Evolutionary conservation across 1,139 yeast species (phyloP).

Genomic region (Lodderomyces parapsilosis): DNA sequence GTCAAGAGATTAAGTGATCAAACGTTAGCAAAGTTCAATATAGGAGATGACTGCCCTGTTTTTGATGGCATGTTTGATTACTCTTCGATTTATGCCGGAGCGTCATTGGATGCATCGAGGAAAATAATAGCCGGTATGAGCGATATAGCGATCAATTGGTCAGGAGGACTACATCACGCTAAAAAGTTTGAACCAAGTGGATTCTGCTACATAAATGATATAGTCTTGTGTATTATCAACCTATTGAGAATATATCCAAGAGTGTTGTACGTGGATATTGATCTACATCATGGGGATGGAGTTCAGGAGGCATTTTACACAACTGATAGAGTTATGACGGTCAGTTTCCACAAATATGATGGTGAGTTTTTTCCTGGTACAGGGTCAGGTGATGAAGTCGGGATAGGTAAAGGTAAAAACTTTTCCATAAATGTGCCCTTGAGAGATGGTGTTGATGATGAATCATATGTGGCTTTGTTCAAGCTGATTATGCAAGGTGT

Average conservation of each 20-base stretch:
- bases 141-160: slow-evolving; percentile 96
- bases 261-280: slow-evolving; percentile 91
- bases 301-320: slow-evolving; percentile 97
- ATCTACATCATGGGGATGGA: slow-evolving; percentile 97
- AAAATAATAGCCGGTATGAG: slow-evolving; percentile 81
- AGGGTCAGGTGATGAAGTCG: slow-evolving; percentile 82
- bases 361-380: slow-evolving; percentile 98
- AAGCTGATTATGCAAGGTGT: slow-evolving; percentile 87
- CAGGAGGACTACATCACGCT: slow-evolving; percentile 97
- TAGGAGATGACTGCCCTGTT: slow-evolving; percentile 97
- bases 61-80: slow-evolving; percentile 94
- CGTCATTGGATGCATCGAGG: slow-evolving; percentile 88
- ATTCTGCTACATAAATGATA: slow-evolving; percentile 93
- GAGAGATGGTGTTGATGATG: slow-evolving; percentile 95
- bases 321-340: slow-evolving; percentile 93
- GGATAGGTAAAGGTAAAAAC: slow-evolving; percentile 84
- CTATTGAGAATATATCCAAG: slow-evolving; percentile 84
- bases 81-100: slow-evolving; percentile 85
- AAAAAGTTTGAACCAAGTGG: slow-evolving; percentile 94
- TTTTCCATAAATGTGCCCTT: slow-evolving; percentile 91
- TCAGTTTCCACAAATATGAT: slow-evolving; percentile 90
- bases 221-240: slow-evolving; percentile 83
- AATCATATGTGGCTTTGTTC: slow-evolving; percentile 72
- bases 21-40: slow-evolving; percentile 74
- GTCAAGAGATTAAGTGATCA: slow-evolving; percentile 55